These are phyloP conservation scores for Cyclotella kingstonii DNA, from an alignment of 108 stramenopile genomes.

Conservation along the genomic window DNA sequence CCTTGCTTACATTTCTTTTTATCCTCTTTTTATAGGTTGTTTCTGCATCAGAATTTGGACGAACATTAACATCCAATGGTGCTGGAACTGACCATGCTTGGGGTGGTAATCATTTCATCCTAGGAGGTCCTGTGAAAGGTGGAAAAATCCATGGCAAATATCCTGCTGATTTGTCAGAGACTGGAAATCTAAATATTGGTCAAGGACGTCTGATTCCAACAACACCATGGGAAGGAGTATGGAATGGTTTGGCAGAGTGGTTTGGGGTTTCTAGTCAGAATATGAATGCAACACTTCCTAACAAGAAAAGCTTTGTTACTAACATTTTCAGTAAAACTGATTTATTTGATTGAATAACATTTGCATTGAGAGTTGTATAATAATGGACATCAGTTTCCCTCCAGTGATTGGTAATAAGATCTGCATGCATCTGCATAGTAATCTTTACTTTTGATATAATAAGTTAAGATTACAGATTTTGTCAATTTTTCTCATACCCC, in stretches of 20 bases:
- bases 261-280: slow-evolving; percentile 13
- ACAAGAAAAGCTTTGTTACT: slow-evolving; percentile 7
- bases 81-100: slow-evolving; percentile 48
- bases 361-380: too few species aligned
- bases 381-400: too few species aligned
- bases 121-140: slow-evolving; percentile 53
- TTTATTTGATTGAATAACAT: slow-evolving; percentile 11
- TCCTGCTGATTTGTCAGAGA: slow-evolving; percentile 38
- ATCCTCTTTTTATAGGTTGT: slow-evolving; percentile 2
- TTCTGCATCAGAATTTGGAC: slow-evolving; percentile 28
- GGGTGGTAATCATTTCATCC: slow-evolving; percentile 27
- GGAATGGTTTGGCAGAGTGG: slow-evolving; percentile 39
- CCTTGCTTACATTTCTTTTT: too few species aligned
- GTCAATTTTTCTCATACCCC: too few species aligned
- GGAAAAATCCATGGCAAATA: slow-evolving; percentile 55
- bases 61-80: slow-evolving; percentile 42
- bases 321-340: slow-evolving; percentile 2
- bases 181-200: slow-evolving; percentile 36
- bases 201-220: slow-evolving; percentile 68
- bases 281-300: slow-evolving; percentile 32
- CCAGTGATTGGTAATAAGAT: too few species aligned
- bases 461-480: too few species aligned
- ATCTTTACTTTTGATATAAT: too few species aligned
- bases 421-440: too few species aligned
- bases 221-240: slow-evolving; percentile 64